Conservation (phyloP, 2,329 filamentous ascomycete genomes). For the Scedosporium apiospermum region DNA sequence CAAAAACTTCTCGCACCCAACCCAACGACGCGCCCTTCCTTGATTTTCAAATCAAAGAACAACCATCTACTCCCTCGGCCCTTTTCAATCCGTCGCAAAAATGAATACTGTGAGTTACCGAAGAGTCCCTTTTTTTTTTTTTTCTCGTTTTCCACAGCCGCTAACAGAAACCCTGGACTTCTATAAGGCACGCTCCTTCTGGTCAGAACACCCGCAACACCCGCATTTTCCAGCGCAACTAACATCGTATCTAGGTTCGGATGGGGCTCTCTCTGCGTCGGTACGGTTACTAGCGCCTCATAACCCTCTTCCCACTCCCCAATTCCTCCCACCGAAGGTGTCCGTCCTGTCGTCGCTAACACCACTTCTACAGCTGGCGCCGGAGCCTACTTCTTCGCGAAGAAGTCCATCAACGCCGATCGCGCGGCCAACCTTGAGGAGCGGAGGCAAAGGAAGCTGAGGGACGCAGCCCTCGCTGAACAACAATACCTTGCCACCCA, state of each 20-base stretch:
- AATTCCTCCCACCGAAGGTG: background rate
- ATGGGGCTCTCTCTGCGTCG: conserved; percentile 81
- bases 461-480: conserved; percentile 20
- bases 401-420: conserved; percentile 87
- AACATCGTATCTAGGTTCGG: conserved; percentile 55
- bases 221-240: background rate
- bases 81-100: background rate
- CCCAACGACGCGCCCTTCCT: background rate
- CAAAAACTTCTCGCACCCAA: background rate
- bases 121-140: background rate
- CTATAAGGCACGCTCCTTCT: background rate
- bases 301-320: background rate
- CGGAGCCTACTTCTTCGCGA: conserved; percentile 92
- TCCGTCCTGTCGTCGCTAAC: conserved; percentile 7
- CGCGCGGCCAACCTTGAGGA: conserved; percentile 63
- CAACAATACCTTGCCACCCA: background rate
- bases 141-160: background rate
- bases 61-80: background rate
- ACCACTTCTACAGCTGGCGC: conserved; percentile 56
- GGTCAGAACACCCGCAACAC: background rate
- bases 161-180: background rate
- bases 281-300: conserved; percentile 36
- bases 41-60: background rate
- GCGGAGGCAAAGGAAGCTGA: conserved; percentile 52
- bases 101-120: background rate